Evolutionary conservation across 129 eudicot genomes (phyloP), one percentile per base, ranked within the genome.

Genomic region (Lactuca sativa): DNA sequence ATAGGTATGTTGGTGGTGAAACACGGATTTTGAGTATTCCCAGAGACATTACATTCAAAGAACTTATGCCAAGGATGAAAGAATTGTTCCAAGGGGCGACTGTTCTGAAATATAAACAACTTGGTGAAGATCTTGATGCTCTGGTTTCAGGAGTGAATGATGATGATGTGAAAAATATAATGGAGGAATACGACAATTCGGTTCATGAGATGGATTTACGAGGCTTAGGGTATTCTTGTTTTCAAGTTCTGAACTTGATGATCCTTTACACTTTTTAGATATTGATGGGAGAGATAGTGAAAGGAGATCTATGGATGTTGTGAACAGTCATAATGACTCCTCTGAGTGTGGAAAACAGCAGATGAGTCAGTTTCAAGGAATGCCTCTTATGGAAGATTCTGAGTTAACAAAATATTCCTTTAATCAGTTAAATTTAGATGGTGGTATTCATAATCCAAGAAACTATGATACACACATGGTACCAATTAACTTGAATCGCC

Each of bases 141-240:
- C 92, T 92, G 49, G 98, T 92, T 0, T 89, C 98, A 0, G 96
- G 89, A 54, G 95, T 89, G 37, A 87, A 89, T 71, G 96, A 92
- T 77, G 98, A 92, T 61, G 98, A 92, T 71, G 96, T 92, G 52
- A 82, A 62, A 9, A 86, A 89, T 72, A 92, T 92, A 96, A 89
- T 92, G 95, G 98, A 89, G 81, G 98, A 92, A 81, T 89, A 92
- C 70, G 95, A 89, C 70, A 92, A 85, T 70, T 86, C 74, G 92
- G 90, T 37, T 81, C 87, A 0, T 86, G 91, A 1, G 95, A 83
- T 31, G 96, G 92, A 66, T 84, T 86, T 31, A 86, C 98, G 49
- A 83, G 95, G 66, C 74, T 89, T 10, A 73, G 95, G 78, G 79
- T 92, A 2, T 86, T 89, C 59, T 74, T 92, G 71, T 85, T 86